Base-by-base conservation (phyloP, 2,329 filamentous ascomycete species). In the Rhinocladiella similis region DNA sequence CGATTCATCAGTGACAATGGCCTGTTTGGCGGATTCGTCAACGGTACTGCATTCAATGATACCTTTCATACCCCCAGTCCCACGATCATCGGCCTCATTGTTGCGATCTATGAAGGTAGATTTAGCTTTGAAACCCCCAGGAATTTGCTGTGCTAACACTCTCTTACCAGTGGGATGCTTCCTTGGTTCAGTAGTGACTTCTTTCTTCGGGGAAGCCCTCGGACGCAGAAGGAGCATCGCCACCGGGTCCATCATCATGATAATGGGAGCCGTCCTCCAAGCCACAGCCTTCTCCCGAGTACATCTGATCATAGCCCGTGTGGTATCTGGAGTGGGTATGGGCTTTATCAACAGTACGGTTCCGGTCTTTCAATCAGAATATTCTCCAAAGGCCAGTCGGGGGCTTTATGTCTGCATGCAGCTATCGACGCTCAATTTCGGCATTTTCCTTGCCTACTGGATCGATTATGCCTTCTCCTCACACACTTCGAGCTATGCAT, bases 381-480 rank as follows among this genome's bases (percentile, higher is more conserved):
- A 77, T 0, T 75, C 74, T 1, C 75, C 73, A 43, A 66, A 71
- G 3, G 65, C 67, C 18, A 73, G 72, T 71, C 67, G 76, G 53
- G 75, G 77, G 14, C 76, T 75, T 46, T 65, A 78, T 12, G 73
- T 79, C 4, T 69, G 77, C 38, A 70, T 79, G 22, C 74, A 78
- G 48, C 73, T 81, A 68, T 77, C 77, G 41, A 71, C 80, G 64
- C 79, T 78, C 51, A 76, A 80, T 43, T 72, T 70, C 19, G 80
- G 79, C 2, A 80, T 80, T 55, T 73, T 67, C 1, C 47, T 82
- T 1, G 75, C 73, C 6, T 80, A 81, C 43, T 82, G 79, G 77
- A 72, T 82, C 10, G 81, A 74, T 9, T 81, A 76, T 53, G 77
- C 78, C 1, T 74, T 81, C 53, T 76, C 73, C 5, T 82, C 77